Evolutionary conservation across 2,329 filamentous ascomycete species (phyloP), one percentile per base, ranked within the genome.

Genomic region (Aspergillus spinulosporus): DNA sequence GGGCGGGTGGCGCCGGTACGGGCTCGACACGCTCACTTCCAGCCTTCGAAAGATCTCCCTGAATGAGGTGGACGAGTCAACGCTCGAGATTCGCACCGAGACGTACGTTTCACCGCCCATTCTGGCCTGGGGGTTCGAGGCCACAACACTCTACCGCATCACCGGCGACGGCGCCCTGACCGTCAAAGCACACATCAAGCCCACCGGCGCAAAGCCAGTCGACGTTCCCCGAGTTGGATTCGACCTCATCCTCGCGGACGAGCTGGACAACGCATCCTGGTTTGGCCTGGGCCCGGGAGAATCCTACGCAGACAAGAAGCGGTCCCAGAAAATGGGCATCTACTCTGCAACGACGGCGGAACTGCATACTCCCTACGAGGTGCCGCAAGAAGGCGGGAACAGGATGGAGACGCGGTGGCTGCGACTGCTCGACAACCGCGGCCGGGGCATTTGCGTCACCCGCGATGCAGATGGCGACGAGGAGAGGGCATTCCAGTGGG

Each of bases 221-320:
- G 54, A 56, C 12, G 7, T 52, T 9, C 54, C 54, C 4, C 49
- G 54, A 1, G 7, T 64, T 3, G 66, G 66, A 6, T 37, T 66
- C 0, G 60, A 65, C 14, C 11, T 66, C 2, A 45, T 48, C 7
- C 58, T 68, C 0, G 37, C 49, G 3, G 42, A 54, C 6, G 44
- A 48, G 1, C 44, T 65, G 0, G 59, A 66, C 28, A 57, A 54
- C 7, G 59, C 61, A 0, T 45, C 34, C 3, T 69, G 66, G 66
- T 61, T 68, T n/a, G 66, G 66, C 5, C 42, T 62, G 1, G 66
- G 66, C 0, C 66, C 65, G 1, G 66, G 64, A 4, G 66, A 69
- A 40, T 60, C 66, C 4, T 69, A 68, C 5, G 45, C 59, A 0
- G 66, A 69, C 49, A 69, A 69, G 49, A 64, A 63, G 49, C 26